Evolutionary conservation across 192 early-diverging fungal species (phyloP), one percentile per base, ranked within the genome.

Genomic region (Umbelopsis vinacea): DNA sequence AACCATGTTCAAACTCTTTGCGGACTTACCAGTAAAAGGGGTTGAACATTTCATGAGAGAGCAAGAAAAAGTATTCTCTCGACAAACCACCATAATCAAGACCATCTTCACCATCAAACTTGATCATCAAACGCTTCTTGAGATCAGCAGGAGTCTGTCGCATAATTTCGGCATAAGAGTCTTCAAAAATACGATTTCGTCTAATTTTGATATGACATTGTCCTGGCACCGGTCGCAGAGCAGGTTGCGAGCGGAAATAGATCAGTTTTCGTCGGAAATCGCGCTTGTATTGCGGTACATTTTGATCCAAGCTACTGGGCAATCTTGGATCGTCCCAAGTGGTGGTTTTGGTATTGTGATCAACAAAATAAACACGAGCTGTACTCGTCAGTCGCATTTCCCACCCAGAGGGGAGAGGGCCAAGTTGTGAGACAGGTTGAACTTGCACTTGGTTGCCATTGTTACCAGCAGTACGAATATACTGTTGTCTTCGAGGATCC

Each of bases 31-130:
- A 92, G 81, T 94, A 95, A 79, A 92, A 88, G 23, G 96, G 96
- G 82, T 98, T 95, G 80, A 98, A 98, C 94, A 98, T 96, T 77
- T 97, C 94, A 81, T 98, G 94, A 40, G 94, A 96, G 54, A 98
- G 86, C 78, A 98, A 79, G 85, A 95, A 98, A 85, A 98, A 98
- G 80, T 93, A 98, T 79, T 98, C 96, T 81, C 92, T 90, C 23
- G 94, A 95, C 68, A 98, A 84, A 78, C 96, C 96, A 70, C 96
- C 96, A 77, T 98, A 98, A 85, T 98, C 96, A 46, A 98, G 87
- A 17, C 96, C 96, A 78, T 98, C 96, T 72, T 98, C 96, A 67
- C 95, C 95, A 73, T 95, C 94, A 74, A 98, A 98, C 81, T 97
- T 98, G 80, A 98, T 95, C 93, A 96, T 95, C 69, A 98, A 77